Evolutionary conservation across 2,329 filamentous ascomycete species (phyloP), one percentile per base, ranked within the genome.

Genomic region (Neodidymelliopsis sp.): DNA sequence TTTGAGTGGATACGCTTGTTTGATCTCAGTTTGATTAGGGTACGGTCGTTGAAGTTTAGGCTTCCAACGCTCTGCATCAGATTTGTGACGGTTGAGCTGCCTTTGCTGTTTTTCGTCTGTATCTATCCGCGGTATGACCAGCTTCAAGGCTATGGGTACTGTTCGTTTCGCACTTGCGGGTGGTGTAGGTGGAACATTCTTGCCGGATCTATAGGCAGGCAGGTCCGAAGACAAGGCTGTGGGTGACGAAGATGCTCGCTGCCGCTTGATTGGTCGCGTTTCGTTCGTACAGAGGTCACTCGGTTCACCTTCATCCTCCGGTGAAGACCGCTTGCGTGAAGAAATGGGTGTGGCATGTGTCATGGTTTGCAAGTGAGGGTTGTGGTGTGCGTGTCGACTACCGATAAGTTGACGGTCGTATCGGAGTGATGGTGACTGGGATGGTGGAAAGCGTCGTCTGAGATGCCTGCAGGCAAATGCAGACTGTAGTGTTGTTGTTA

Each of bases 1-100:
- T 41, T 68, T 67, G n/a, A 54, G 39, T 2, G 42, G 38, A 38
- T 66, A 66, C 1, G 61, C 57, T 3, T 52, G 36, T 3, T 42
- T 58, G 19, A 65, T 57, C 40, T 66, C 61, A 10, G 22, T 42
- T 15, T 15, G 18, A 6, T 15, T 47, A 1, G 59, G 63, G 12
- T 47, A 57, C 0, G 59, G 47, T 8, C 52, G 39, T 29, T 56
- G 49, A 0, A 65, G 57, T 29, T 65, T 63, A 0, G 53, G 35
- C 18, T 37, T 40, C 58, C 61, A 62, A 15, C 56, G 53, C 12
- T 45, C 51, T 6, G 65, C 60, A n/a, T 60, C 52, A 3, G 36
- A 45, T 42, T 33, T 49, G 18, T 52, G 63, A 9, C 44, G 27
- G 10, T 53, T 56, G 6, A 59, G 27, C 13, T 20, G 53, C 8